Evolutionary conservation across 495 filamentous ascomycete species (phyloP).

Genomic region (Cudoniella acicularis): DNA sequence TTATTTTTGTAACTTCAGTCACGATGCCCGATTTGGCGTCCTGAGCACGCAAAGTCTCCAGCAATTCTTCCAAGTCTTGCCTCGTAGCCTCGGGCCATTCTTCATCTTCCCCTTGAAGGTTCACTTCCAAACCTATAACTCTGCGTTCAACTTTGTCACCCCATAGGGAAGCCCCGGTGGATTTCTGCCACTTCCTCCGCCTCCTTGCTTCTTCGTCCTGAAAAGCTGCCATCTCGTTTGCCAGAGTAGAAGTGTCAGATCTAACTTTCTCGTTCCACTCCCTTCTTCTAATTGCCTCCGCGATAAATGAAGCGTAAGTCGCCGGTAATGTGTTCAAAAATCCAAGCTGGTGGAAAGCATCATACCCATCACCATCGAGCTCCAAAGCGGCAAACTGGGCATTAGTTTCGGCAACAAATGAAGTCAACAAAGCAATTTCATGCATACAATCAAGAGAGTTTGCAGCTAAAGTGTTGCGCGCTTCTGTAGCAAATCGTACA

Average conservation of each 20-base stretch:
- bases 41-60: slow-evolving; percentile 54
- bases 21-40: slow-evolving; percentile 44
- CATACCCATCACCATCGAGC: slow-evolving; percentile 59
- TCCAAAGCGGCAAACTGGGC: slow-evolving; percentile 66
- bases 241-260: slow-evolving; percentile 74
- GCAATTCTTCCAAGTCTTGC: slow-evolving; percentile 63
- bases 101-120: slow-evolving; percentile 73
- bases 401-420: slow-evolving; percentile 64
- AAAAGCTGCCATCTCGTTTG: slow-evolving; percentile 85
- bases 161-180: slow-evolving; percentile 53
- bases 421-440: slow-evolving; percentile 72
- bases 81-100: slow-evolving; percentile 66
- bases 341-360: slow-evolving; percentile 72
- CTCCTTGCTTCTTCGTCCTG: slow-evolving; percentile 88
- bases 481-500: slow-evolving; percentile 60
- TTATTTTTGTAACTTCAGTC: slow-evolving; percentile 51
- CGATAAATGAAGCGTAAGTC: slow-evolving; percentile 81
- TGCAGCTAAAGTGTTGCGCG: slow-evolving; percentile 53
- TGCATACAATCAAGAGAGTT: slow-evolving; percentile 70
- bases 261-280: slow-evolving; percentile 92
- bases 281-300: slow-evolving; percentile 78
- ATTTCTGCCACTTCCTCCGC: slow-evolving; percentile 85
- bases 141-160: slow-evolving; percentile 55
- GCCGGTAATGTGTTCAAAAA: slow-evolving; percentile 76
- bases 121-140: slow-evolving; percentile 78